Percentiles rank a stretch among this genome's conserved stretches.
phyloP scores from a whole-genome alignment of 2,329 filamentous ascomycete species.

The Bipolaris sorokiniana region DNA sequence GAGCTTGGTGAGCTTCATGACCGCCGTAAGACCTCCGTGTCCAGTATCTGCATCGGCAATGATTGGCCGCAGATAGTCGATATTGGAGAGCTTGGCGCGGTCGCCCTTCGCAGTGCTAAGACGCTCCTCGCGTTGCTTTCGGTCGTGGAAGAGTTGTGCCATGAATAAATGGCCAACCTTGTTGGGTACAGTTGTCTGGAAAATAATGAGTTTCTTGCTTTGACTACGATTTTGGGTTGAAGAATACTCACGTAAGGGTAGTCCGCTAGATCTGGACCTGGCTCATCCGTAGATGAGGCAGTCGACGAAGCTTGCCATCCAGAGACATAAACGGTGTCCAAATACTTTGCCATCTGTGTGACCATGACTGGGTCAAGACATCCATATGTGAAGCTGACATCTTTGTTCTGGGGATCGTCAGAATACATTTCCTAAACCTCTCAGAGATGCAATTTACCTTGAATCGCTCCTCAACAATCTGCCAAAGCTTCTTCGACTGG shows the following conservation, averaged over 20 bases:
- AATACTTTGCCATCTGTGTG: slow-evolving; percentile 98
- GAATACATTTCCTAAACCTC: neutral
- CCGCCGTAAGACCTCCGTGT: slow-evolving; percentile 94
- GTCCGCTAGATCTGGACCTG: slow-evolving; percentile 95
- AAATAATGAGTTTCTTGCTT: slow-evolving; percentile 17
- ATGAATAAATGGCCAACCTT: slow-evolving; percentile 98
- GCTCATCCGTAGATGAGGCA: slow-evolving; percentile 92
- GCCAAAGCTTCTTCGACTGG: slow-evolving; percentile 94
- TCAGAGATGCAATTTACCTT: slow-evolving; percentile 59
- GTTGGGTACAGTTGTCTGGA: slow-evolving; percentile 92
- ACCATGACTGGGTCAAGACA: slow-evolving; percentile 98
- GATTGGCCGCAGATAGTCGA: slow-evolving; percentile 95
- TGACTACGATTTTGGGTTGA: slow-evolving; percentile 1
- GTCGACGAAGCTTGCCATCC: slow-evolving; percentile 99
- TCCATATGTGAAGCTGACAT: slow-evolving; percentile 93
- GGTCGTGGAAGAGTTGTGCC: slow-evolving; percentile 98
- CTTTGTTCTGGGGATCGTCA: slow-evolving; percentile 66
- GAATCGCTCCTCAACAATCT: slow-evolving; percentile 84
- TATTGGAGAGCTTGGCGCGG: slow-evolving; percentile 74
- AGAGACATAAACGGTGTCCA: slow-evolving; percentile 98
- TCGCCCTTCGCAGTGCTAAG: slow-evolving; percentile 75
- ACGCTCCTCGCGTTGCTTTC: slow-evolving; percentile 96
- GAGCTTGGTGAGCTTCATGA: slow-evolving; percentile 99
- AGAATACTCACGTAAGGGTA: slow-evolving; percentile 67
- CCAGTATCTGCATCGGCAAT: slow-evolving; percentile 97